Conservation (phyloP, 2,329 filamentous ascomycete genomes). For the Fusarium sambucinum region DNA sequence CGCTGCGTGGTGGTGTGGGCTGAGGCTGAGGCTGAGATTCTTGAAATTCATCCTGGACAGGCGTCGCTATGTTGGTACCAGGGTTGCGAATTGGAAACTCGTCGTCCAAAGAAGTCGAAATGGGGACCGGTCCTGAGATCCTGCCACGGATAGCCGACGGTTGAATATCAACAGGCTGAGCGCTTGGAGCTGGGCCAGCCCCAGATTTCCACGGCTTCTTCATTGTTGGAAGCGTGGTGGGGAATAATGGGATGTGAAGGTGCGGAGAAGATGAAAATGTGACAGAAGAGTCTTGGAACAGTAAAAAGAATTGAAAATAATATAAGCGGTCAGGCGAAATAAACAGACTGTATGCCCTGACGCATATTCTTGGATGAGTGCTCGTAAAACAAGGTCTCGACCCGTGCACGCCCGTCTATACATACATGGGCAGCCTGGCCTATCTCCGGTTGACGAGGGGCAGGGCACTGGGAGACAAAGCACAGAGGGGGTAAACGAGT, state of each 20-base stretch:
- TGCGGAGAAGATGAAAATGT: slow-evolving; percentile 10
- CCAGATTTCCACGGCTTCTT: slow-evolving; percentile 61
- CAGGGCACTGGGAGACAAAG: slow-evolving; percentile 25
- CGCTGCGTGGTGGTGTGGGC: slow-evolving; percentile 15
- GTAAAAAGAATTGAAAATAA: slow-evolving; percentile 30
- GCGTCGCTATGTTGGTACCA: slow-evolving; percentile 52
- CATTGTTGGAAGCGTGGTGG: slow-evolving; percentile 47
- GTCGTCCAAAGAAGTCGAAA: slow-evolving; percentile 62
- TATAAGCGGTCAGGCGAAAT: slow-evolving; percentile 24
- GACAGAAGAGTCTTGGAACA: slow-evolving; percentile 23
- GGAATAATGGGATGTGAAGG: slow-evolving; percentile 5
- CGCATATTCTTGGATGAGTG: slow-evolving; percentile 43
- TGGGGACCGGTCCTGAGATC: slow-evolving; percentile 72
- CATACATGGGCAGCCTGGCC: slow-evolving; percentile 46
- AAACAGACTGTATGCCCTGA: slow-evolving; percentile 32
- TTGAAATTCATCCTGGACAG: slow-evolving; percentile 46
- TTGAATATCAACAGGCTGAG: slow-evolving; percentile 49
- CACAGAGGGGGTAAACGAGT: slow-evolving; percentile 40
- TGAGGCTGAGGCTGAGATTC: slow-evolving; percentile 38
- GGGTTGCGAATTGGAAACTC: slow-evolving; percentile 66
- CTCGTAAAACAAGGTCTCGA: slow-evolving; percentile 42
- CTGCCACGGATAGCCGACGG: slow-evolving; percentile 66
- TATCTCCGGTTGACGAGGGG: slow-evolving; percentile 38
- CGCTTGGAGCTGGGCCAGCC: slow-evolving; percentile 51
- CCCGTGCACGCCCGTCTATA: slow-evolving; percentile 35